These are phyloP conservation scores for Thermoascus crustaceus DNA, from an alignment of 2,329 filamentous ascomycete genomes.

Conservation along the genomic window DNA sequence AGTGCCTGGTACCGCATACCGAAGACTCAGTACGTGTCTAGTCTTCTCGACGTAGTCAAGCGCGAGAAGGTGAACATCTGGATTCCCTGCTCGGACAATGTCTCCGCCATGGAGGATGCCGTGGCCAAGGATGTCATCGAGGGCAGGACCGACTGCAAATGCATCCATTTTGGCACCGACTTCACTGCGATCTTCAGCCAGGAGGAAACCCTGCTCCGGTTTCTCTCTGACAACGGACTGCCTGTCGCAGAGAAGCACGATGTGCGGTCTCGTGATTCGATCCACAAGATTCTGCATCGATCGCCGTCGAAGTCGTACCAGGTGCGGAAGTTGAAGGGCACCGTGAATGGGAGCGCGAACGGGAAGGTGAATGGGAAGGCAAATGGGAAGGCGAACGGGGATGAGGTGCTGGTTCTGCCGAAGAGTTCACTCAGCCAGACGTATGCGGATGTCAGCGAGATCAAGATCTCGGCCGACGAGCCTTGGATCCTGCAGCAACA, in stretches of 20 bases:
- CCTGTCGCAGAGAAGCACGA: conserved; percentile 45
- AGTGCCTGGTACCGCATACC: conserved; percentile 46
- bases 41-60: conserved; percentile 51
- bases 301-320: conserved; percentile 48
- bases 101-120: conserved; percentile 58
- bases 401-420: conserved; percentile 52
- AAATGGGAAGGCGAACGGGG: conserved; percentile 55
- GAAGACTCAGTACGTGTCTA: conserved; percentile 46
- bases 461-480: conserved; percentile 46
- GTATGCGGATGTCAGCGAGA: conserved; percentile 43
- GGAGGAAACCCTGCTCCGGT: conserved; percentile 57
- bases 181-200: conserved; percentile 54
- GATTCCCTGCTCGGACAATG: conserved; percentile 65
- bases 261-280: conserved; percentile 47
- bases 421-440: conserved; percentile 47
- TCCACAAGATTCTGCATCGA: conserved; percentile 45
- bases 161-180: conserved; percentile 54
- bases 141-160: conserved; percentile 49
- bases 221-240: conserved; percentile 48
- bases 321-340: conserved; percentile 45
- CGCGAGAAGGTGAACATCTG: conserved; percentile 59
- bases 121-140: conserved; percentile 56
- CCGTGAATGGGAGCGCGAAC: too few species aligned
- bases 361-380: too few species aligned
- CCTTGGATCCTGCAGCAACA: conserved; percentile 65